Conservation (phyloP, 768 basidiomycete species). For the Lepiota subincarnata region DNA sequence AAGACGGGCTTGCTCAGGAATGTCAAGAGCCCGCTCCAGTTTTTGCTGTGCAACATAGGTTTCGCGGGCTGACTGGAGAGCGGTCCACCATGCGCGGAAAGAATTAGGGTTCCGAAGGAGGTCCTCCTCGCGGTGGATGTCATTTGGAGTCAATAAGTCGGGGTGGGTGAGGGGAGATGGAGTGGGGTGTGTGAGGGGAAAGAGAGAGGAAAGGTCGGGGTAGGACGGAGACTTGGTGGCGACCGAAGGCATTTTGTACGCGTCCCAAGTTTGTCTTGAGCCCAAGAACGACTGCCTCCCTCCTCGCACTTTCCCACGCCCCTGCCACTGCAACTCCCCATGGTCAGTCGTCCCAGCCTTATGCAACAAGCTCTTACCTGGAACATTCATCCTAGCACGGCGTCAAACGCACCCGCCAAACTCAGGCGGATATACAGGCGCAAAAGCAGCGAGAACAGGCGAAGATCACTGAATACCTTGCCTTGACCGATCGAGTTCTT, state of each 20-base stretch:
- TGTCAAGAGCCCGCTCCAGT: constrained; percentile 40
- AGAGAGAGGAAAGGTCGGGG: constrained; percentile 48
- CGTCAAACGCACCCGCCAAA: constrained; percentile 59
- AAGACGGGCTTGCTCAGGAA: constrained; percentile 45
- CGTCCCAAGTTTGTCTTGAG: too few species aligned
- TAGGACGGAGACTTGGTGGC: constrained; percentile 43
- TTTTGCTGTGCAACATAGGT: constrained; percentile 54
- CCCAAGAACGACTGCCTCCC: too few species aligned
- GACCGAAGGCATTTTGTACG: constrained; percentile 52
- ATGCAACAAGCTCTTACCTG: neutral
- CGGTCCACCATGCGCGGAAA: constrained; percentile 90
- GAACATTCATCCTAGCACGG: constrained; percentile 49
- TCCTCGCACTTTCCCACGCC: constrained; percentile 10
- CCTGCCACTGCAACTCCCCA: neutral
- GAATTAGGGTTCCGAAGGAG: constrained; percentile 86
- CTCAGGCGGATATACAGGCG: constrained; percentile 58
- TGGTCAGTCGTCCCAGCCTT: constrained; percentile 8
- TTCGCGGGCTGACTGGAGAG: constrained; percentile 74
- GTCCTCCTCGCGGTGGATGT: constrained; percentile 91
- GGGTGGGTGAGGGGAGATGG: constrained; percentile 80
- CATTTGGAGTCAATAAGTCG: constrained; percentile 66
- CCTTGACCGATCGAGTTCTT: constrained; percentile 60
- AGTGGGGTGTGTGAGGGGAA: constrained; percentile 83
- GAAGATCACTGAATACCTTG: constrained; percentile 74
- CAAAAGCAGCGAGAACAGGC: constrained; percentile 66